Conservation (phyloP, 352 stramenopile genomes). For the Pythium utonaiense region DNA sequence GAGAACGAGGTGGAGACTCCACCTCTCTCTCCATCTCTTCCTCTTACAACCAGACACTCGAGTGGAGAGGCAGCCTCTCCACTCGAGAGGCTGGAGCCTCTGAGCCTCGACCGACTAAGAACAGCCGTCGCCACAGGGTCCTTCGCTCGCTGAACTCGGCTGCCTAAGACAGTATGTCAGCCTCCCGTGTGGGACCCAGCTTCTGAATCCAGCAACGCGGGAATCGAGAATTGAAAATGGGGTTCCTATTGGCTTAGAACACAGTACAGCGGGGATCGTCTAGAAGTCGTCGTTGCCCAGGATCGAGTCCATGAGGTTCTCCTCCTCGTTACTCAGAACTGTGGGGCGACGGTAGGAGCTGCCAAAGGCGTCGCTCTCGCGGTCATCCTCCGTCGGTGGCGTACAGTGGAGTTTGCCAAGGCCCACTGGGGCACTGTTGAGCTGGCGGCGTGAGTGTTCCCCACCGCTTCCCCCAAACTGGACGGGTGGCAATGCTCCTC, state of each 20-base stretch:
- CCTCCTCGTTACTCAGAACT: conserved; percentile 73
- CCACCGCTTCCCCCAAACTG: conserved; percentile 28
- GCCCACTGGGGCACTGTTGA: conserved; percentile 70
- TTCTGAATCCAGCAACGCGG: too few species aligned
- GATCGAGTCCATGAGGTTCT: conserved; percentile 83
- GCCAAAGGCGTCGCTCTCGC: conserved; percentile 5
- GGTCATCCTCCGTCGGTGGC: conserved; percentile 28
- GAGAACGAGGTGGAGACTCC: too few species aligned
- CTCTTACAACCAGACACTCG: too few species aligned
- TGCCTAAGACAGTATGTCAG: too few species aligned
- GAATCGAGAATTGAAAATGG: not conserved
- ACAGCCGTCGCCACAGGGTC: too few species aligned
- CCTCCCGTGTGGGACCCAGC: too few species aligned
- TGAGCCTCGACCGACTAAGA: too few species aligned
- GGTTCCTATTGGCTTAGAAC: conserved; percentile 5
- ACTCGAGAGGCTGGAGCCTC: too few species aligned
- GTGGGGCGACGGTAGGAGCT: conserved; percentile 22
- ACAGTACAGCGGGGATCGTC: too few species aligned
- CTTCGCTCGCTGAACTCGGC: too few species aligned
- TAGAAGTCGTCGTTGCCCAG: conserved; percentile 38
- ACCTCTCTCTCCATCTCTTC: too few species aligned
- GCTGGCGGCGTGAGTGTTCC: conserved; percentile 46
- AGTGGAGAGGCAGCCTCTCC: too few species aligned
- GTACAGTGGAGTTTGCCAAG: conserved; percentile 63
- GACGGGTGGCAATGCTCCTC: conserved; percentile 36